These are phyloP conservation scores for Penicillium sp. DNA, from an alignment of 2,329 filamentous ascomycete species.

Conservation along the genomic window DNA sequence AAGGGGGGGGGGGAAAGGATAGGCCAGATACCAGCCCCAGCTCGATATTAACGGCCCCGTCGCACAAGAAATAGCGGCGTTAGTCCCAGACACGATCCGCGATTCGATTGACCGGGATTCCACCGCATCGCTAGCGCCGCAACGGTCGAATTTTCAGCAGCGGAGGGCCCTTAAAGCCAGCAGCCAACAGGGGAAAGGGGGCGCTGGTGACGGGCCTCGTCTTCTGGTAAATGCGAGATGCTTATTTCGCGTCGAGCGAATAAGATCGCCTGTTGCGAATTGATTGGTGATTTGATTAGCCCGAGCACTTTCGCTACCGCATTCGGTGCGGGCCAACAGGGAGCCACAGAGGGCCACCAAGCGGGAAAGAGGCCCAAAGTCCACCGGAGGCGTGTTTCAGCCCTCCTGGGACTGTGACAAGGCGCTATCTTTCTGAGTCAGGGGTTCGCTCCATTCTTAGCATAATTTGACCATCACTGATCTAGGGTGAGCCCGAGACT, in stretches of 20 bases:
- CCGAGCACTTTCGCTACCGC: slow-evolving; percentile 19
- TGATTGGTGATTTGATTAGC: slow-evolving; percentile 26
- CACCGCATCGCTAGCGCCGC: slow-evolving; percentile 10
- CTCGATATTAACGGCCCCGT: slow-evolving; percentile 7
- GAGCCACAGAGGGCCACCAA: slow-evolving; percentile 4
- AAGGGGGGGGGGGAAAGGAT: background rate
- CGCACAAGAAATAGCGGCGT: background rate
- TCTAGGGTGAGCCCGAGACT: background rate
- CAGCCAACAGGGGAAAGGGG: slow-evolving; percentile 10
- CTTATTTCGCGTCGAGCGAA: slow-evolving; percentile 33
- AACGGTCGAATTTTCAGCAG: slow-evolving; percentile 12
- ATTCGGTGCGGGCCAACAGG: slow-evolving; percentile 12
- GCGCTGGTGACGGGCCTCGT: background rate
- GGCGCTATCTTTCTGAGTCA: slow-evolving; percentile 6
- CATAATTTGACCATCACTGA: background rate
- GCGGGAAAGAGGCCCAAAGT: background rate
- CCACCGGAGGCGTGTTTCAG: slow-evolving; percentile 22
- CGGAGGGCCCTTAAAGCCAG: too few relatives aligned
- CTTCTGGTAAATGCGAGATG: slow-evolving; percentile 22
- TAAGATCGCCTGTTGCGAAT: slow-evolving; percentile 26
- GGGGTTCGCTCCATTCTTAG: background rate
- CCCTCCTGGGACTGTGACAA: slow-evolving; percentile 15
- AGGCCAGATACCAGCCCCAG: slow-evolving; percentile 1
- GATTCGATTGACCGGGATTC: slow-evolving; percentile 8
- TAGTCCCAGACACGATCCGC: background rate